phyloP scores from a whole-genome alignment of 345 rosid species.

The Linum tenue region DNA sequence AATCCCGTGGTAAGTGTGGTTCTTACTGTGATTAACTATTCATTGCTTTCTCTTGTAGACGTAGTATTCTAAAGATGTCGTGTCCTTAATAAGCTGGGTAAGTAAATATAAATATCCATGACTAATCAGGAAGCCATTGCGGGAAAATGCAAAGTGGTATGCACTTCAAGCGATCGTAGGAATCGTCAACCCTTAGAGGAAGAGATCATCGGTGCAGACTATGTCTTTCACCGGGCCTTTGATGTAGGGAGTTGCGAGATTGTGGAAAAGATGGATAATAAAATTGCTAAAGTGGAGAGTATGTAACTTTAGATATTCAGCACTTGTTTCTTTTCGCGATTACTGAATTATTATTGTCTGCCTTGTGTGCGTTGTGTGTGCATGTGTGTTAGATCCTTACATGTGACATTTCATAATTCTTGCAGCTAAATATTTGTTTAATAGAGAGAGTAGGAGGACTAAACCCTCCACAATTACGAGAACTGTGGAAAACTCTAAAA shows the following conservation, averaged over 20 bases:
- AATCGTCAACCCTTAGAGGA: slow-evolving; percentile 52
- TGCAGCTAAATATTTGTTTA: slow-evolving; percentile 66
- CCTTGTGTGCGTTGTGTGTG: neutral
- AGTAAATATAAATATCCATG: neutral
- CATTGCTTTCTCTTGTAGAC: neutral
- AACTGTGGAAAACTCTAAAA: slow-evolving; percentile 11
- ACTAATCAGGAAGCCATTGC: slow-evolving; percentile 73
- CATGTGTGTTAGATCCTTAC: slow-evolving; percentile 7
- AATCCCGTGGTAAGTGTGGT: slow-evolving; percentile 62
- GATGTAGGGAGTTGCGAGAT: slow-evolving; percentile 45
- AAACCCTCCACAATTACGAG: slow-evolving; percentile 7
- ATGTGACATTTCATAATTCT: slow-evolving; percentile 19
- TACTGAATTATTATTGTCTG: neutral
- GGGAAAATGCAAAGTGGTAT: slow-evolving; percentile 85
- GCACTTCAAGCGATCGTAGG: slow-evolving; percentile 65
- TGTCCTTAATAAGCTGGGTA: neutral
- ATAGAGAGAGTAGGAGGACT: slow-evolving; percentile 22
- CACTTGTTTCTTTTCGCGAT: neutral
- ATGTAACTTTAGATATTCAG: slow-evolving; percentile 11
- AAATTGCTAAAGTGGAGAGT: slow-evolving; percentile 66
- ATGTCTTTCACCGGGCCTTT: slow-evolving; percentile 58
- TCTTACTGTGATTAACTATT: neutral
- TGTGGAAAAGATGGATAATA: slow-evolving; percentile 47
- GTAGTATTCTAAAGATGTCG: neutral
- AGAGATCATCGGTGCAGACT: slow-evolving; percentile 48